Percentiles rank a stretch among this genome's conserved stretches.
phyloP scores from a whole-genome alignment of 768 basidiomycete species.

The Mycena alexandri region DNA sequence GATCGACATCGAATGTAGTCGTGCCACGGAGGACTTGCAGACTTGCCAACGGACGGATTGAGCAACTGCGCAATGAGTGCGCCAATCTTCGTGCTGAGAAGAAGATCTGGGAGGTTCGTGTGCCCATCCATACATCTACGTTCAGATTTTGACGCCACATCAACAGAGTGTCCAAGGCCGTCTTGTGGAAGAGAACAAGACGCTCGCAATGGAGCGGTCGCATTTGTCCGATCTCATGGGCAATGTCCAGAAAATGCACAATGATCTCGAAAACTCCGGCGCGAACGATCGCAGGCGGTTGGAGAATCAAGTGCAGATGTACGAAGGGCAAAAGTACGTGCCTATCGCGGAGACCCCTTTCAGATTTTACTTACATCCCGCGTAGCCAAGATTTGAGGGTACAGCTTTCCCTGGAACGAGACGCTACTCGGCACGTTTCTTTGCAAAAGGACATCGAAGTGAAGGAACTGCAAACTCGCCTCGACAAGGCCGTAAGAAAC shows the following conservation, averaged over 20 bases:
- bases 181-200: constrained; percentile 88
- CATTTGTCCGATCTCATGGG: constrained; percentile 89
- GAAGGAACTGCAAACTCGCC: constrained; percentile 77
- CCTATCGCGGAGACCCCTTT: no score
- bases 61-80: constrained; percentile 86
- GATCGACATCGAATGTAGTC: constrained; percentile 79
- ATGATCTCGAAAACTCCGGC: constrained; percentile 85
- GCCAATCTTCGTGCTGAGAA: constrained; percentile 94
- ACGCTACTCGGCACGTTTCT: constrained; percentile 76
- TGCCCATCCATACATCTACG: constrained; percentile 1
- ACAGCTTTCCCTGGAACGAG: constrained; percentile 81
- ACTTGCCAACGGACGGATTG: constrained; percentile 69
- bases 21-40: constrained; percentile 76
- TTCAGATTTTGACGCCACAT: constrained; percentile 29
- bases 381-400: constrained; percentile 78
- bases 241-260: constrained; percentile 92
- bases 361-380: not conserved
- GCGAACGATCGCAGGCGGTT: constrained; percentile 86
- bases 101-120: constrained; percentile 89
- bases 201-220: constrained; percentile 82
- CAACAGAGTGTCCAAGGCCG: constrained; percentile 81
- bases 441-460: constrained; percentile 86
- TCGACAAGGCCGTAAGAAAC: constrained; percentile 76
- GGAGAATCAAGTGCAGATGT: constrained; percentile 82
- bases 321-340: constrained; percentile 83